Evolutionary conservation across 306 rosid genomes (phyloP).

Genomic region (Amphicarpaea edgeworthii): DNA sequence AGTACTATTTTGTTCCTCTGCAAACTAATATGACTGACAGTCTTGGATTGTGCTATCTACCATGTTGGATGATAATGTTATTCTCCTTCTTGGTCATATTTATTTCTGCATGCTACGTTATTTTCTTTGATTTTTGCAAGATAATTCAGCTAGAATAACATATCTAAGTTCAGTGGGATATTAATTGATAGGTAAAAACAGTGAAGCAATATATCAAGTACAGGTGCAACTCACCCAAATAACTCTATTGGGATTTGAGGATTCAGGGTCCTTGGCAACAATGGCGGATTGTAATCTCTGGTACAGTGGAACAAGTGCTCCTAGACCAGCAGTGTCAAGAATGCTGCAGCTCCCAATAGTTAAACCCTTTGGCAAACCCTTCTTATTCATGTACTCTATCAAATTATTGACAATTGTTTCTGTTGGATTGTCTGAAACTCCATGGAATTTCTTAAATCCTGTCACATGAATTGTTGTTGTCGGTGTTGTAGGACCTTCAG

Average conservation of each 20-base stretch:
- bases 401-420: conserved; percentile 69
- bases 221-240: conserved; percentile 70
- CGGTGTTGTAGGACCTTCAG: conserved; percentile 75
- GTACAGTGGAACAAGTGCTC: conserved; percentile 63
- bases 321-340: conserved; percentile 90
- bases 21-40: not conserved
- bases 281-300: conserved; percentile 70
- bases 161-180: not conserved
- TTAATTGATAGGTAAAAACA: not conserved
- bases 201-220: conserved; percentile 17
- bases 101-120: not conserved
- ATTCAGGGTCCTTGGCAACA: conserved; percentile 50
- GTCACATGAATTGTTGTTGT: conserved; percentile 75
- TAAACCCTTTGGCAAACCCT: conserved; percentile 77
- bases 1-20: conserved; percentile 3
- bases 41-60: not conserved
- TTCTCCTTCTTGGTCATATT: not conserved
- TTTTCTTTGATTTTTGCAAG: not conserved
- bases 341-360: conserved; percentile 73
- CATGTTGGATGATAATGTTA: not conserved
- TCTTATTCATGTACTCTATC: conserved; percentile 64
- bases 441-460: conserved; percentile 89
- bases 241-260: conserved; percentile 60
- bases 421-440: conserved; percentile 90
- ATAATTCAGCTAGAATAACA: conserved; percentile 9